Evolutionary conservation across 495 filamentous ascomycete genomes (phyloP).

Genomic region (Hypoxylon lenormandii): DNA sequence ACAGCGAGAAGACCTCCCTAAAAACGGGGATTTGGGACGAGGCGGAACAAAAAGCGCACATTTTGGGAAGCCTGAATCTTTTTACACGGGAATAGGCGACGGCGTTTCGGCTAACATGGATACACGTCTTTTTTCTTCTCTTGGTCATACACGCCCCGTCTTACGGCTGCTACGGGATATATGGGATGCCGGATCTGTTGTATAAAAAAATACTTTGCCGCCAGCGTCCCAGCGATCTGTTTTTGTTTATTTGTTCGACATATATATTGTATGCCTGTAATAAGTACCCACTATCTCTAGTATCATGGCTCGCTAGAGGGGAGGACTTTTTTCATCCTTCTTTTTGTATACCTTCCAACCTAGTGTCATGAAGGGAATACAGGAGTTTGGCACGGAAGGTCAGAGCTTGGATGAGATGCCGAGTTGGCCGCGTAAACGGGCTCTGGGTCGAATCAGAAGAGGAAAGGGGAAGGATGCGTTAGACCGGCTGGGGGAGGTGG

Average conservation of each 20-base stretch:
- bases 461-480: no score
- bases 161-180: not conserved
- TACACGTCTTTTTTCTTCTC: not conserved
- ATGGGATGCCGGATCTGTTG: not conserved
- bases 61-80: not conserved
- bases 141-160: no score
- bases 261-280: conserved; percentile 17
- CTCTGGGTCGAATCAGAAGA: no score
- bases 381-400: no score
- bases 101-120: not conserved
- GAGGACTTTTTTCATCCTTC: conserved; percentile 5
- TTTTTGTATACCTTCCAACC: not conserved
- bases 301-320: not conserved
- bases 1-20: not conserved
- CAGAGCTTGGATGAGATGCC: no score
- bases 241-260: conserved; percentile 10
- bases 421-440: no score
- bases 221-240: not conserved
- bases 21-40: not conserved
- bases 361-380: not conserved
- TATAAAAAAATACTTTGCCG: not conserved
- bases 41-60: not conserved
- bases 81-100: not conserved
- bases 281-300: conserved; percentile 2
- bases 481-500: no score